phyloP scores from a whole-genome alignment of 306 rosid genomes.

The Lathyrus oleraceus region DNA sequence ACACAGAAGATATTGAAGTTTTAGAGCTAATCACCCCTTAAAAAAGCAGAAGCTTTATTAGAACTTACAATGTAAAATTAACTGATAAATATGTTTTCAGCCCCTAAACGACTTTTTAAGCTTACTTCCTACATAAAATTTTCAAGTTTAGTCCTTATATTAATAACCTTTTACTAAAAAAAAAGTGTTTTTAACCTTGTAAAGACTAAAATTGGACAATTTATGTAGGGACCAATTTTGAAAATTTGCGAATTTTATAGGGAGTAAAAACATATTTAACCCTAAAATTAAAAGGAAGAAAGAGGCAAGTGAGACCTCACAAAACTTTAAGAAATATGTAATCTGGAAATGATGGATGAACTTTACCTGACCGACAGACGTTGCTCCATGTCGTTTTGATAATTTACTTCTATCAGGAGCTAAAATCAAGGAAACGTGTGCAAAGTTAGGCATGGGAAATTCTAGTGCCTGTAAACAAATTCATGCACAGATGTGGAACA shows the following conservation, averaged over 20 bases:
- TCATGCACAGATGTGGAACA: slow-evolving; percentile 6
- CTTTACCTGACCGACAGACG: slow-evolving; percentile 90
- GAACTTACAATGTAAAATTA: slow-evolving; percentile 5
- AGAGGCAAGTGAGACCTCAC: not conserved
- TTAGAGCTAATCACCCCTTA: slow-evolving; percentile 22
- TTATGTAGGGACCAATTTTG: not conserved
- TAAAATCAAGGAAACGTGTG: slow-evolving; percentile 94
- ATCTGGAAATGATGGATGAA: slow-evolving; percentile 8
- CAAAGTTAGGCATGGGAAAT: slow-evolving; percentile 72
- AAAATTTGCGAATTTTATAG: not conserved
- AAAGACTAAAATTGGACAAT: not conserved
- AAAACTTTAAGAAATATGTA: slow-evolving; percentile 1
- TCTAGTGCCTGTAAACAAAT: slow-evolving; percentile 67
- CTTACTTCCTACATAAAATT: not conserved
- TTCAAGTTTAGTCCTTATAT: not conserved
- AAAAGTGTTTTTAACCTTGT: not conserved
- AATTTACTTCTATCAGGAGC: slow-evolving; percentile 97
- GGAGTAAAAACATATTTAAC: not conserved
- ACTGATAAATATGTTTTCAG: not conserved
- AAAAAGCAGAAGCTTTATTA: not conserved
- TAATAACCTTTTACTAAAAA: no score
- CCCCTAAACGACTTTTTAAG: not conserved
- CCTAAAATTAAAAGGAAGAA: slow-evolving; percentile 2
- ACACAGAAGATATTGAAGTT: slow-evolving; percentile 28
- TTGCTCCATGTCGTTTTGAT: slow-evolving; percentile 97